A percentile compares a stretch with the other conserved stretches of the same genome.
phyloP scores from a whole-genome alignment of 768 basidiomycete genomes.

The Boletus reticuloceps region DNA sequence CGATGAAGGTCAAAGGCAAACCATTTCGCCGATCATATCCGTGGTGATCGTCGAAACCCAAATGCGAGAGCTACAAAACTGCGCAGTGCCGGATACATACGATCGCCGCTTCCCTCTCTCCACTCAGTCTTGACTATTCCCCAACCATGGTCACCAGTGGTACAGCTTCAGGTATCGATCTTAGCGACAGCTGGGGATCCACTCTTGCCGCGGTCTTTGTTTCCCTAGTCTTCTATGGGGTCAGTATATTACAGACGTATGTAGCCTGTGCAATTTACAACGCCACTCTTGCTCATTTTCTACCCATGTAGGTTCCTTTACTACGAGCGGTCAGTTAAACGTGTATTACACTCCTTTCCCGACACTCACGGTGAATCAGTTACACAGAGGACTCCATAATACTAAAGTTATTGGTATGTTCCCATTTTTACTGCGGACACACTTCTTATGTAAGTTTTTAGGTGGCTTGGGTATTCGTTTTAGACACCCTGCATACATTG shows the following conservation, averaged over 20 bases:
- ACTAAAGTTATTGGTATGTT: slow-evolving; percentile 17
- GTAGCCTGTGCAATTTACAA: not conserved
- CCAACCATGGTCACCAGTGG: slow-evolving; percentile 11
- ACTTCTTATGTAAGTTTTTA: not conserved
- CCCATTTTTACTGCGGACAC: not conserved
- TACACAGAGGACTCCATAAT: slow-evolving; percentile 9
- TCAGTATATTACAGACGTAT: slow-evolving; percentile 26
- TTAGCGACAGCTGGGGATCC: slow-evolving; percentile 22
- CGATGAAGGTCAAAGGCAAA: not conserved
- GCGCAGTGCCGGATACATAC: not conserved
- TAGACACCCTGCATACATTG: slow-evolving; percentile 16
- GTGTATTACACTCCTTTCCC: not conserved
- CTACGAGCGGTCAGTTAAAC: slow-evolving; percentile 22
- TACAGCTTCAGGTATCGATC: slow-evolving; percentile 1
- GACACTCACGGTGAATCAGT: slow-evolving; percentile 8
- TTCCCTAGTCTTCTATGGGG: slow-evolving; percentile 22
- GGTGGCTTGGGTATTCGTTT: slow-evolving; percentile 22
- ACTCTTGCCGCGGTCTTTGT: slow-evolving; percentile 19
- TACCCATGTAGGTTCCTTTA: slow-evolving; percentile 20
- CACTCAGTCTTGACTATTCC: not conserved
- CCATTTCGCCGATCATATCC: not conserved
- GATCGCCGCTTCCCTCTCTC: not conserved
- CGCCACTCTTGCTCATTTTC: not conserved
- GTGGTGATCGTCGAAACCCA: slow-evolving; percentile 7
- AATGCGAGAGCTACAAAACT: slow-evolving; percentile 13